Base-by-base conservation (phyloP, 2,329 filamentous ascomycete genomes). In the Colletotrichum paranaense region DNA sequence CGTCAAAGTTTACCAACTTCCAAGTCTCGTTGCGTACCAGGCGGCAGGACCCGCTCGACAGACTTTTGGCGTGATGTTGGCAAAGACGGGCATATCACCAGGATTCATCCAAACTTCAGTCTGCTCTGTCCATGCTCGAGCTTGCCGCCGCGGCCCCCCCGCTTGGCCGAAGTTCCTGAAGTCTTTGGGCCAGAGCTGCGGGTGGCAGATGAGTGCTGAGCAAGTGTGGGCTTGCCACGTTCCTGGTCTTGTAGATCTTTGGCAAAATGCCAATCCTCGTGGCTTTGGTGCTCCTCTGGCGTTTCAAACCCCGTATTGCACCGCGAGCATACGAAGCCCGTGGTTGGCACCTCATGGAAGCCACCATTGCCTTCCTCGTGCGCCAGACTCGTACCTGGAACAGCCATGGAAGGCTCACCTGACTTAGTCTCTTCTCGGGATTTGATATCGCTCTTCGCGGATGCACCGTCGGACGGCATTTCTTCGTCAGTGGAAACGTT, bases 251-350 rank as follows among this genome's bases (percentile, higher is more conserved):
- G 92, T 35, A 99, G 87, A 77, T 96, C 93, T 83, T 94, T 94
- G 58, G 97, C 97, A 83, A 98, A 93, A 83, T 99, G 97, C 92
- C 95, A 98, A 81, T 99, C 97, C 67, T 92, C 87, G 81, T 99
- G 97, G 82, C 94, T 95, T 76, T 92, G 89, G 59, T 91, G 80
- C 77, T 89, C 88, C 68, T 92, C 89, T 30, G 85, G 79, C 52
- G 87, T 85, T 14, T 87, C 85, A 42, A 97, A 85, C n/a, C 81
- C 80, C 77, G 88, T 87, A 72, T 88, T 87, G 81, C 95, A 98
- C 75, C 90, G 90, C 62, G 85, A 80, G 81, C 95, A 97, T 53
- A 82, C 77, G 77, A 86, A 83, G 56, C 83, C 79, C 49, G 78
- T 80, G 75, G 82, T 81, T 77, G 80, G 78, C 76, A 83, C 81